phyloP scores from a whole-genome alignment of 805 yeast species.

The Metschnikowia chrysomelidarum region DNA sequence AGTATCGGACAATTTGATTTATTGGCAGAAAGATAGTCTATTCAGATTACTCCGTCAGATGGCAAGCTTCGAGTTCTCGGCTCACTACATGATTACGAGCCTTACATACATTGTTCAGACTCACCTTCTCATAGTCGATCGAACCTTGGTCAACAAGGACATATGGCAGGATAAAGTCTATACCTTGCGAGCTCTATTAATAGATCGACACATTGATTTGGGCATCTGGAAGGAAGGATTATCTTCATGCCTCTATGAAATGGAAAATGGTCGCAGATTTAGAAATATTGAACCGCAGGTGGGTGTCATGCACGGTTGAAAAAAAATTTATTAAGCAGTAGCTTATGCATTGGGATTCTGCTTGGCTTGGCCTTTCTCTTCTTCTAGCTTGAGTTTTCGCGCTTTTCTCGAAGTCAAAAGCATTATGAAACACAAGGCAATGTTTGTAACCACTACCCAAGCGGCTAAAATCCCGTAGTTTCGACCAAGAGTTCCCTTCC shows the following conservation, averaged over 20 bases:
- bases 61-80: slow-evolving; percentile 6
- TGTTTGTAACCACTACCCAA: slow-evolving; percentile 27
- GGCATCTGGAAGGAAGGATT: slow-evolving; percentile 11
- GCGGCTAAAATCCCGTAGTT: slow-evolving; percentile 28
- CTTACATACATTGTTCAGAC: slow-evolving; percentile 5
- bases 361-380: neutral
- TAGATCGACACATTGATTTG: slow-evolving; percentile 5
- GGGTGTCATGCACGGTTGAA: slow-evolving; percentile 1
- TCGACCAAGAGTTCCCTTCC: slow-evolving; percentile 33
- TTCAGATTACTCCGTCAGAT: slow-evolving; percentile 1
- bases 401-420: slow-evolving; percentile 5
- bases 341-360: neutral
- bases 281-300: slow-evolving; percentile 10
- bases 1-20: neutral
- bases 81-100: slow-evolving; percentile 5
- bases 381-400: neutral
- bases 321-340: too few relatives aligned
- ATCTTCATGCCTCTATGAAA: slow-evolving; percentile 3
- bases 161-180: slow-evolving; percentile 5
- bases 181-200: slow-evolving; percentile 6
- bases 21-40: slow-evolving; percentile 2
- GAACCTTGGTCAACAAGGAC: neutral
- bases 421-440: slow-evolving; percentile 5
- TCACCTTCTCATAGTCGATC: slow-evolving; percentile 3
- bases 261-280: slow-evolving; percentile 7